Conservation (phyloP, 305 asterid species). For the Solanum chacoense region DNA sequence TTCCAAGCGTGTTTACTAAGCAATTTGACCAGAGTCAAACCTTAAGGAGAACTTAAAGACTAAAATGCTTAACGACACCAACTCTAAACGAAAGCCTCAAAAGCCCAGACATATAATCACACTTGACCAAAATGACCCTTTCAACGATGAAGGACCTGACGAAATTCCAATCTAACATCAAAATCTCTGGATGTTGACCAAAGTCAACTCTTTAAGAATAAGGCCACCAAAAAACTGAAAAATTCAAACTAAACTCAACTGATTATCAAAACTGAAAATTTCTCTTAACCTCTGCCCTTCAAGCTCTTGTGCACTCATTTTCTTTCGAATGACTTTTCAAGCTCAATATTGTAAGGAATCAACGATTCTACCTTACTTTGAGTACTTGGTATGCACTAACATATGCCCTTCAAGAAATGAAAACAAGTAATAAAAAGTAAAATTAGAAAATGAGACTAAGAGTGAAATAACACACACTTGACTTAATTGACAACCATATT, state of each 20-base stretch:
- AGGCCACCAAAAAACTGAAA: not conserved
- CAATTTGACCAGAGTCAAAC: not conserved
- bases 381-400: too few relatives aligned
- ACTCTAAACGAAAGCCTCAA: not conserved
- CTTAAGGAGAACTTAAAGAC: not conserved
- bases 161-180: not conserved
- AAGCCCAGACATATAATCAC: not conserved
- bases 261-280: too few relatives aligned
- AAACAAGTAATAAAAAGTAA: too few relatives aligned
- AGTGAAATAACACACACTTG: too few relatives aligned
- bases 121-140: not conserved
- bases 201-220: not conserved
- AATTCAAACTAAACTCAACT: not conserved
- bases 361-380: too few relatives aligned
- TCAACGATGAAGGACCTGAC: not conserved
- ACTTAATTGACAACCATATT: too few relatives aligned
- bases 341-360: too few relatives aligned
- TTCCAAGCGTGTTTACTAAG: not conserved
- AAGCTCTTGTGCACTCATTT: too few relatives aligned
- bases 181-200: not conserved
- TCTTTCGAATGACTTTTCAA: too few relatives aligned
- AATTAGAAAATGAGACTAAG: too few relatives aligned
- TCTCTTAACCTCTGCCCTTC: too few relatives aligned
- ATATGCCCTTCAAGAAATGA: too few relatives aligned
- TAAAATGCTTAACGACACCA: not conserved